Percentiles rank a stretch among this genome's conserved stretches.
These are phyloP conservation scores for Castanea sativa DNA, from an alignment of 306 rosid species.

Conservation along the genomic window DNA sequence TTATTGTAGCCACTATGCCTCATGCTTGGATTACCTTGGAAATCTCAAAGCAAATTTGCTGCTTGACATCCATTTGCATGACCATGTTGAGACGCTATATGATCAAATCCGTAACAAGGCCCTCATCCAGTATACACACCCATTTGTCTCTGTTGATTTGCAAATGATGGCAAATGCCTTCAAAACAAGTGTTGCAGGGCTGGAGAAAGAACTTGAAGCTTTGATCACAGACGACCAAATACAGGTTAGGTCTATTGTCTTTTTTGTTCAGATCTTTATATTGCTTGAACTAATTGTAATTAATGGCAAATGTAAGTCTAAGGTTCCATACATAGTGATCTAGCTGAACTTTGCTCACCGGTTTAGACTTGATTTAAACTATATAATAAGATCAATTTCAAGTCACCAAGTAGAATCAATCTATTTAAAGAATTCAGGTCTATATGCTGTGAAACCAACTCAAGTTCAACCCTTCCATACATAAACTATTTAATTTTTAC, in stretches of 20 bases:
- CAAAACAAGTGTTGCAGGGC: slow-evolving; percentile 84
- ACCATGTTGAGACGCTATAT: slow-evolving; percentile 89
- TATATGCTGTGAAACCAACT: not conserved
- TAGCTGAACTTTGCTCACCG: not conserved
- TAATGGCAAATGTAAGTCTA: not conserved
- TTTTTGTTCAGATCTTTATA: slow-evolving; percentile 1
- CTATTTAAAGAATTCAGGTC: not conserved
- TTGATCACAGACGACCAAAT: slow-evolving; percentile 90
- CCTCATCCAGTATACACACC: slow-evolving; percentile 90
- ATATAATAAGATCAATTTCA: not conserved
- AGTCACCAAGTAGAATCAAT: not conserved
- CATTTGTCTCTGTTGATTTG: slow-evolving; percentile 91
- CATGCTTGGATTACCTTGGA: slow-evolving; percentile 93
- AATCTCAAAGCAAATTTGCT: slow-evolving; percentile 82
- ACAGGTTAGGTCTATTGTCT: slow-evolving; percentile 59
- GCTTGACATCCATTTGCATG: slow-evolving; percentile 91
- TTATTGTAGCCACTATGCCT: slow-evolving; percentile 85
- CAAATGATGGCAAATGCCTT: slow-evolving; percentile 95
- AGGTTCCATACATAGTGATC: not conserved
- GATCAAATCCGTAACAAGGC: slow-evolving; percentile 97
- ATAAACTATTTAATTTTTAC: not conserved
- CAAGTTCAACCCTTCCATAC: not conserved
- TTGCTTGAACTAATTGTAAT: not conserved
- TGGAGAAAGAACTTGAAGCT: slow-evolving; percentile 97
- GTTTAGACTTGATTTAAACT: not conserved